Conservation (phyloP, 768 basidiomycete genomes). For the Naganishia friedmannii region DNA sequence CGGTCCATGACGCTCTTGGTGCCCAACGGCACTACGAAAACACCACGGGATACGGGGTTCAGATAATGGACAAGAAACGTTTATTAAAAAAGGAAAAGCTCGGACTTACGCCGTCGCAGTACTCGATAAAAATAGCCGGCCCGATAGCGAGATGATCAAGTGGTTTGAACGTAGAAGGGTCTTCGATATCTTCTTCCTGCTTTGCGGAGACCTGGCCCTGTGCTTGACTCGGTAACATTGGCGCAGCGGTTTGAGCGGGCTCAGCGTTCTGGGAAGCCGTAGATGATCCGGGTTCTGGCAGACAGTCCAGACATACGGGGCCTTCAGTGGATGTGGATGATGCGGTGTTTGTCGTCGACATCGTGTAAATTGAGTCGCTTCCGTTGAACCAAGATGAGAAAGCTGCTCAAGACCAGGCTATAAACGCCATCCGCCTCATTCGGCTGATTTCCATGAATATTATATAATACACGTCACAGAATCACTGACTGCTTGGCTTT, state of each 20-base stretch:
- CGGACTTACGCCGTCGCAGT: constrained; percentile 69
- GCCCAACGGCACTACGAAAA: constrained; percentile 56
- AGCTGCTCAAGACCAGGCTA: not conserved
- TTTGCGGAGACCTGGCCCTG: constrained; percentile 5
- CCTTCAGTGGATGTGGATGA: not conserved
- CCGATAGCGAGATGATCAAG: constrained; percentile 31
- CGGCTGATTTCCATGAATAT: too few species aligned
- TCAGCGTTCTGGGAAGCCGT: not conserved
- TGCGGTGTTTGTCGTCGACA: not conserved
- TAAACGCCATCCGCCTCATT: not conserved
- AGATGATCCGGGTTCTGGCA: not conserved
- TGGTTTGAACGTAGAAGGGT: constrained; percentile 41
- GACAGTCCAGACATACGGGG: not conserved
- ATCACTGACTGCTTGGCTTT: not conserved
- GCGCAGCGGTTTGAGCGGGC: not conserved
- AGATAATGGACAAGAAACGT: not conserved
- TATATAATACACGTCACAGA: not conserved
- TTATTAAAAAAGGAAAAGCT: not conserved
- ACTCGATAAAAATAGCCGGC: constrained; percentile 78
- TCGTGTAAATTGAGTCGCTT: not conserved
- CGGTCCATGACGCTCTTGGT: constrained; percentile 88
- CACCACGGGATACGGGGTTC: constrained; percentile 1
- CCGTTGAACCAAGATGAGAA: too few species aligned
- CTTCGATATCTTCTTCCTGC: constrained; percentile 33
- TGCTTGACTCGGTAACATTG: not conserved